Base-by-base conservation (phyloP, 1,284 basidiomycete genomes). In the Xerocomus minutiporus region DNA sequence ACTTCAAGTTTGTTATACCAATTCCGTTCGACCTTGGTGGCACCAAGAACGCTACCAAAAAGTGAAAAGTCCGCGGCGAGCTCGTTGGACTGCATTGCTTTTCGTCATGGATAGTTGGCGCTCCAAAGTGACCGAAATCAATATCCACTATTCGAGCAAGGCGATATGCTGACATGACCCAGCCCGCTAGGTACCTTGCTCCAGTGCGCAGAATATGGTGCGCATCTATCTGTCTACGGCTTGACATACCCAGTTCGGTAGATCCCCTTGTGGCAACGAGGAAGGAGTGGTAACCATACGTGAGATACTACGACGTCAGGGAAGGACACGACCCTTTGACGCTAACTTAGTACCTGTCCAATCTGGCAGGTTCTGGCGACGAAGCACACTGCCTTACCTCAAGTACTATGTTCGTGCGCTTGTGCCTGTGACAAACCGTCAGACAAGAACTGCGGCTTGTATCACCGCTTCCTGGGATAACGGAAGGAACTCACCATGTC, bases 381-480 rank as follows among this genome's bases (percentile, higher is more conserved):
- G 48, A 52, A 53, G 48, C 39, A n/a, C 25, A 43, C 52, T 46
- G 4, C 17, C 46, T 29, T 54, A 38, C 44, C 55, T 39, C 35
- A 40, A 50, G 40, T 20, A 41, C 13, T 32, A 25, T 34, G 39
- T 48, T 41, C 26, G 17, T 42, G 12, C 35, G 11, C 17, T 29
- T 5, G 45, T 49, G 25, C 51, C 48, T 61, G 36, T 59, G 52
- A 60, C 52, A 46, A 40, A 35, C n/a, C 40, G n/a, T 40, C 29
- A 41, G 54, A 60, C 53, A 52, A 61, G 45, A 58, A 53, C n/a
- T 17, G 12, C 28, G 46, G 39, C 20, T 31, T 11, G 43, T 40
- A 29, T 45, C 44, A 34, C 55, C 44, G 40, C 48, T 57, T 63
- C 62, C 50, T 63, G 17, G 7, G 12, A 53, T 46, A 46, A 53